These are phyloP conservation scores for Cordia subcordata DNA, from an alignment of 257 asterid species.

Conservation along the genomic window DNA sequence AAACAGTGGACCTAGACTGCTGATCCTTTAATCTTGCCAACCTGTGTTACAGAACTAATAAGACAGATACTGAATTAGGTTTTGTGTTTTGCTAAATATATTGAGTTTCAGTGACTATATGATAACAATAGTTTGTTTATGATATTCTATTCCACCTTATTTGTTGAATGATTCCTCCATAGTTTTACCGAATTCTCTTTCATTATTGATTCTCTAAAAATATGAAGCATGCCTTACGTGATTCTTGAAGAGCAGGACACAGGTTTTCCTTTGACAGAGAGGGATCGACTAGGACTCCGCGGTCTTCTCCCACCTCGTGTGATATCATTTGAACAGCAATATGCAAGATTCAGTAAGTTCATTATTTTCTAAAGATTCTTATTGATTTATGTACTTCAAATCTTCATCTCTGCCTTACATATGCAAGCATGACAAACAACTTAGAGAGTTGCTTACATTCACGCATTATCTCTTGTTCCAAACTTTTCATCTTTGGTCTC, in stretches of 20 bases:
- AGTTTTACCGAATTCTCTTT: background rate
- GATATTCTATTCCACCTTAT: too few species aligned
- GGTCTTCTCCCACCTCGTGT: constrained; percentile 99
- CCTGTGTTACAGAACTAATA: too few species aligned
- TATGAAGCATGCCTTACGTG: constrained; percentile 11
- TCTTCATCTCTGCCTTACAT: background rate
- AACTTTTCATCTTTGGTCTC: too few species aligned
- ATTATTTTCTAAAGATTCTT: constrained; percentile 5
- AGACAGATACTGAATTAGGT: background rate
- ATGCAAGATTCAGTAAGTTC: constrained; percentile 91
- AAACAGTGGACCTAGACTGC: too few species aligned
- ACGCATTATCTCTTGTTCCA: too few species aligned
- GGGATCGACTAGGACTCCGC: constrained; percentile 94
- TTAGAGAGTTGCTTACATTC: too few species aligned
- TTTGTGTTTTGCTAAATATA: background rate
- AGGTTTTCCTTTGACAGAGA: constrained; percentile 87
- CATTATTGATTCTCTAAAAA: background rate
- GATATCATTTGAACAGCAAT: constrained; percentile 95
- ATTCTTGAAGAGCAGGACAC: constrained; percentile 71
- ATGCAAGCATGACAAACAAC: background rate
- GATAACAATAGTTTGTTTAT: background rate
- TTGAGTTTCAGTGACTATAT: background rate
- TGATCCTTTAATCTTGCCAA: too few species aligned
- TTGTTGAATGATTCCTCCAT: background rate
- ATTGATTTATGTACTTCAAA: background rate